Evolutionary conservation across 1,139 yeast species (phyloP), one percentile per base, ranked within the genome.

Genomic region (Diutina catenulata): DNA sequence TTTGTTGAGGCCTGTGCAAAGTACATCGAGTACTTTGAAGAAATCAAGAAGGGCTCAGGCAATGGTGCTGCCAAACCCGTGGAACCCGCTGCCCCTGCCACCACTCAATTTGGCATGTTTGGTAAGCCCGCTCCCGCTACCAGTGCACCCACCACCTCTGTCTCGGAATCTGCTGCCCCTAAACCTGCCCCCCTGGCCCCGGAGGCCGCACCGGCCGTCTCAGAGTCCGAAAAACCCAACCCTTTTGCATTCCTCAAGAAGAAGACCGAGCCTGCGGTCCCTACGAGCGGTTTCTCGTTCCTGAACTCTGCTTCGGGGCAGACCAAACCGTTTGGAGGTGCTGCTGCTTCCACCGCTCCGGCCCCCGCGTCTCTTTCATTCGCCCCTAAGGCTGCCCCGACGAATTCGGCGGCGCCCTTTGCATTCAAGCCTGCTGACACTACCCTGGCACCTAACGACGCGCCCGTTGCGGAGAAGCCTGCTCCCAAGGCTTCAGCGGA

Each of bases 201-300:
- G 15, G 35, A 41, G 11, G 37, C 45, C 8, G 42, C 42, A 15
- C 6, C 9, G 5, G 38, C 39, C 39, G 44, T 41, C 31, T 40
- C 28, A 33, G 31, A 25, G 31, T 3, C 14, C 22, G 35, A 31
- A n/a, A 31, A 31, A 19, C 25, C 35, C 18, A 31, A 31, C 19
- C 35, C 35, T 9, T 31, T 31, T 21, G 35, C 35, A 3, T 13
- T 14, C 9, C 35, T 31, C 10, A 31, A 31, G 19, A 31, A 31
- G 25, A 13, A 18, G 13, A 19, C 23, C 21, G 33, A 18, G 8
- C 13, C 26, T 14, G n/a, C n/a, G n/a, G n/a, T n/a, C n/a, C n/a
- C n/a, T n/a, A n/a, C n/a, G n/a, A n/a, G n/a, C n/a, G n/a, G n/a
- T n/a, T n/a, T n/a, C n/a, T n/a, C n/a, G n/a, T n/a, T n/a, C n/a